A percentile compares a stretch with the other conserved stretches of the same genome.
Evolutionary conservation across 2,329 filamentous ascomycete species (phyloP).

Genomic region (Eutypella sp.): DNA sequence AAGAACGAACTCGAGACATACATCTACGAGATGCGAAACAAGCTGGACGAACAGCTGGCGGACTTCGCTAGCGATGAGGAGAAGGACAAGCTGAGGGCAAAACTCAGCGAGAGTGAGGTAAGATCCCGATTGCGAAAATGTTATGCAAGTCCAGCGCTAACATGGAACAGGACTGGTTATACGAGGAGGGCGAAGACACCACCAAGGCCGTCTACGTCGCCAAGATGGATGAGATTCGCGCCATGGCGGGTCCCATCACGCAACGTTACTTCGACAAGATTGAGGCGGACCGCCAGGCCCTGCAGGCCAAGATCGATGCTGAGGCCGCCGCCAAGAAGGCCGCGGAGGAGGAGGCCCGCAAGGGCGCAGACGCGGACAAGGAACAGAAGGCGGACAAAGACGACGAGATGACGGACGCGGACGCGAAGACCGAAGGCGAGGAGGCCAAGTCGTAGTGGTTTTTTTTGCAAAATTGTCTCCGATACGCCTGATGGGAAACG

Average conservation of each 20-base stretch:
- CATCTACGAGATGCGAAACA: slow-evolving; percentile 95
- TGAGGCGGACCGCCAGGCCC: slow-evolving; percentile 75
- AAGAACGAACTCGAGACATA: slow-evolving; percentile 99
- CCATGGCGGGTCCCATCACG: slow-evolving; percentile 83
- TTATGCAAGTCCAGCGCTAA: slow-evolving; percentile 16
- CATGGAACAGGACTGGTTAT: slow-evolving; percentile 82
- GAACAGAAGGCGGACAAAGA: slow-evolving; percentile 42
- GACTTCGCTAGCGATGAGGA: slow-evolving; percentile 88
- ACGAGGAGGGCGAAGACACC: slow-evolving; percentile 92
- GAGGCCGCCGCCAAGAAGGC: slow-evolving; percentile 72
- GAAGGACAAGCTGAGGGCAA: slow-evolving; percentile 79
- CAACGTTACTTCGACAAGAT: slow-evolving; percentile 95
- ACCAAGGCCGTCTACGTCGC: slow-evolving; percentile 89
- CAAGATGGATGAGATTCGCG: slow-evolving; percentile 94
- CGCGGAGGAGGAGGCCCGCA: slow-evolving; percentile 50
- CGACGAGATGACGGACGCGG: slow-evolving; percentile 61
- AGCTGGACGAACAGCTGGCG: slow-evolving; percentile 86
- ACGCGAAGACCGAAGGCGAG: slow-evolving; percentile 48
- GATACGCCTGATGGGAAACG: no score
- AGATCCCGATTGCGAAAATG: slow-evolving; percentile 29
- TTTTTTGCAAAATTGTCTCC: no score
- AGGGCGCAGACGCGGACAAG: slow-evolving; percentile 49
- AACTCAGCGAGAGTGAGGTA: slow-evolving; percentile 84
- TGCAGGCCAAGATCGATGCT: slow-evolving; percentile 72
- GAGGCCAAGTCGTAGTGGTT: slow-evolving; percentile 35